Conservation (phyloP, 2,329 filamentous ascomycete species). For the Pseudocercospora cruenta region DNA sequence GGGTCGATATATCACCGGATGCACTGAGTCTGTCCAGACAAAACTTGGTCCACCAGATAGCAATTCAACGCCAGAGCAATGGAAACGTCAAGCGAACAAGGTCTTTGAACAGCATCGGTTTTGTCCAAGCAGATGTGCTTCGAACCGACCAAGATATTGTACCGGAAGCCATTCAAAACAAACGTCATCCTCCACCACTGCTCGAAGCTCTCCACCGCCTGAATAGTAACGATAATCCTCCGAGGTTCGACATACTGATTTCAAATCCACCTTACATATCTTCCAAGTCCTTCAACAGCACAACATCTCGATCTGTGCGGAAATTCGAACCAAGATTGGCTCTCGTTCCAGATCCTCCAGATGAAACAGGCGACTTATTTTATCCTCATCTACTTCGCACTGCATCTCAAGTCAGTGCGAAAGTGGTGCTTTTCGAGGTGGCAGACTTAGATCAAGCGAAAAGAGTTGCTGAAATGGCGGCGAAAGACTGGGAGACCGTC, state of each 20-base stretch:
- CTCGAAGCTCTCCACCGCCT: constrained; percentile 22
- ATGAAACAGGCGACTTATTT: constrained; percentile 61
- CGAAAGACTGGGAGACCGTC: constrained; percentile 45
- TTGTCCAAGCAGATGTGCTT: constrained; percentile 43
- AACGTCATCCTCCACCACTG: constrained; percentile 12
- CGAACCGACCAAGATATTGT: constrained; percentile 1
- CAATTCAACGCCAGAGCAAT: constrained; percentile 26
- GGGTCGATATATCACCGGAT: constrained; percentile 70
- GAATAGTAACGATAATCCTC: not conserved
- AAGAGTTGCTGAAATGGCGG: constrained; percentile 62
- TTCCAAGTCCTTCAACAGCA: constrained; percentile 60
- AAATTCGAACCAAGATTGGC: constrained; percentile 80
- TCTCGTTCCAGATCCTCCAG: constrained; percentile 63
- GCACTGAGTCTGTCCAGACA: constrained; percentile 68
- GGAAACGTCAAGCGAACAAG: not conserved
- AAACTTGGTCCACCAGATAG: constrained; percentile 55
- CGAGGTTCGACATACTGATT: constrained; percentile 64
- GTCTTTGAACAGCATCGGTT: constrained; percentile 33
- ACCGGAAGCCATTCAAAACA: not conserved
- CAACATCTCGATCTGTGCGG: constrained; percentile 74
- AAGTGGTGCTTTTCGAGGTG: constrained; percentile 69
- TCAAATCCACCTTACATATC: constrained; percentile 95
- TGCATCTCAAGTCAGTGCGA: constrained; percentile 54
- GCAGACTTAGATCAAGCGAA: constrained; percentile 69
- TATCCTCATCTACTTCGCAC: constrained; percentile 68